A percentile compares a stretch with the other conserved stretches of the same genome.
These are phyloP conservation scores for Nissolia schottii DNA, from an alignment of 306 rosid genomes.

Conservation along the genomic window DNA sequence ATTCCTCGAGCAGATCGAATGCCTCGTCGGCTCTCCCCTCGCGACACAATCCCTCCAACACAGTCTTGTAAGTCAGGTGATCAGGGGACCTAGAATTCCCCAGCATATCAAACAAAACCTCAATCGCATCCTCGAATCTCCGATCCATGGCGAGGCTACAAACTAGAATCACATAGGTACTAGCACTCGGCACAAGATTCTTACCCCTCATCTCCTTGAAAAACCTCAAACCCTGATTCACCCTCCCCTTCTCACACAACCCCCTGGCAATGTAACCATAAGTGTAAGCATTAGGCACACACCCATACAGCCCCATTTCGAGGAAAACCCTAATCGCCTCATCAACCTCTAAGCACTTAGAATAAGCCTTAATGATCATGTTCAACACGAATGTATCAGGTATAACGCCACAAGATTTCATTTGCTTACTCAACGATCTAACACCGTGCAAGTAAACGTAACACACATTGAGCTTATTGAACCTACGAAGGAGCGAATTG, in stretches of 20 bases:
- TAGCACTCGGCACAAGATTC: conserved; percentile 55
- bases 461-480: conserved; percentile 59
- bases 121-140: conserved; percentile 63
- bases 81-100: conserved; percentile 62
- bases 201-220: conserved; percentile 70
- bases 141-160: conserved; percentile 67
- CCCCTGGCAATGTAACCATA: conserved; percentile 73
- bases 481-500: conserved; percentile 66
- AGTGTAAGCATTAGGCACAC: conserved; percentile 73
- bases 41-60: conserved; percentile 72
- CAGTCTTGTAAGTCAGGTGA: conserved; percentile 72
- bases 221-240: conserved; percentile 62
- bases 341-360: conserved; percentile 72
- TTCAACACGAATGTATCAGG: conserved; percentile 81
- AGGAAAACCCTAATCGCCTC: conserved; percentile 70
- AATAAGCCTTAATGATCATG: conserved; percentile 80
- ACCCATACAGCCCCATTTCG: conserved; percentile 85
- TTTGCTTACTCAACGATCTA: conserved; percentile 61
- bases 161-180: conserved; percentile 55
- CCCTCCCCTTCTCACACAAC: conserved; percentile 93
- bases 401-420: conserved; percentile 78
- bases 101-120: conserved; percentile 74
- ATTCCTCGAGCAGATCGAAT: conserved; percentile 62
- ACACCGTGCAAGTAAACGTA: conserved; percentile 69
- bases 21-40: conserved; percentile 63